phyloP scores from a whole-genome alignment of 768 basidiomycete species.

The Hemileccinum rubropunctum region DNA sequence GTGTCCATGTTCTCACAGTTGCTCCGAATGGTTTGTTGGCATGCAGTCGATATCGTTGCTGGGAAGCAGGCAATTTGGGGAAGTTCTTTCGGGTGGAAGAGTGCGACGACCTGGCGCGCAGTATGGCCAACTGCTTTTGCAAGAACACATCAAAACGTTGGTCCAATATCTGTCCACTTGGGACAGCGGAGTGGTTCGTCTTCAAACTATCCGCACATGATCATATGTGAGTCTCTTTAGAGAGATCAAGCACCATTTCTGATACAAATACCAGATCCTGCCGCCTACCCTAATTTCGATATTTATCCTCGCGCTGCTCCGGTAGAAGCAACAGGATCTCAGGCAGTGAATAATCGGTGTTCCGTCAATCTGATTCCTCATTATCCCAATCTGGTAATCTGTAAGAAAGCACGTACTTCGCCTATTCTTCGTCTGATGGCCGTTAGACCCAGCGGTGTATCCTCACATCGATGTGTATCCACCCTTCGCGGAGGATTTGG shows the following conservation, averaged over 20 bases:
- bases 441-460: conserved; percentile 21
- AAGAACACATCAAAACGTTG: neutral
- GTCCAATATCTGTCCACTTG: neutral
- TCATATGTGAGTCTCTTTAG: conserved; percentile 25
- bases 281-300: conserved; percentile 40
- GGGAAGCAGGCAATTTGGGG: conserved; percentile 44
- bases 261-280: conserved; percentile 35
- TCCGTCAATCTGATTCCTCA: conserved; percentile 8
- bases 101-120: conserved; percentile 13
- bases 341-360: neutral
- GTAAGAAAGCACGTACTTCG: conserved; percentile 20
- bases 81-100: conserved; percentile 20
- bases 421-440: conserved; percentile 5
- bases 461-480: conserved; percentile 23
- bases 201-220: conserved; percentile 23
- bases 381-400: conserved; percentile 38
- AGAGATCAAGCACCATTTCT: neutral
- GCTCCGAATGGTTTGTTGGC: conserved; percentile 51
- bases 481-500: neutral
- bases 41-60: conserved; percentile 42
- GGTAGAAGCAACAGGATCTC: neutral
- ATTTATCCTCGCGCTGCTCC: conserved; percentile 30
- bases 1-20: conserved; percentile 15
- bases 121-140: conserved; percentile 14
- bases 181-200: conserved; percentile 5